Percentiles rank a stretch among this genome's conserved stretches.
phyloP scores from a whole-genome alignment of 2,329 filamentous ascomycete species.

The Colletotrichum tropicale region DNA sequence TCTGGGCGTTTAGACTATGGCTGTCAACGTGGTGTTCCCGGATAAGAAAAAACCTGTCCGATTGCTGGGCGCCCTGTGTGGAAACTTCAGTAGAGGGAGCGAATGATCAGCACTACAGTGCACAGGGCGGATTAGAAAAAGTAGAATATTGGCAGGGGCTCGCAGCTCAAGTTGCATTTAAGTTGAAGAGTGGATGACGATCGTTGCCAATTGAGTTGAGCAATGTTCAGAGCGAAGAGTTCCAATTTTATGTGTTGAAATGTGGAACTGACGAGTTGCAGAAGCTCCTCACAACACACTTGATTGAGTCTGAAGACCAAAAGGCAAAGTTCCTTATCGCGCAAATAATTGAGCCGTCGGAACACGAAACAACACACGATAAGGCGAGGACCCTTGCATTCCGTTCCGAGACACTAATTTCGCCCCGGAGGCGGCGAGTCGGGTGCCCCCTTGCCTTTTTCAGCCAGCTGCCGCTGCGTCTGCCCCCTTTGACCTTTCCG shows the following conservation, averaged over 20 bases:
- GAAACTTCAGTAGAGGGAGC: too few relatives aligned
- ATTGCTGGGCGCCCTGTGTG: too few relatives aligned
- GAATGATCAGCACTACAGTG: too few relatives aligned
- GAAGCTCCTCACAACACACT: background rate
- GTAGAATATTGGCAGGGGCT: background rate
- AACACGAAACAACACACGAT: background rate
- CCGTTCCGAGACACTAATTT: background rate
- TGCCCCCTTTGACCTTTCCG: background rate
- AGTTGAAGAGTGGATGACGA: background rate
- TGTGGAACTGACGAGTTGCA: background rate
- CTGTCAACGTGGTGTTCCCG: too few relatives aligned
- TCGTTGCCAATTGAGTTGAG: background rate
- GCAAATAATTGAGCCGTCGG: background rate
- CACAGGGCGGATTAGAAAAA: background rate
- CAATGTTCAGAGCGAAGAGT: background rate
- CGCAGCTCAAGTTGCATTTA: accelerated
- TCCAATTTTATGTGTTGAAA: background rate
- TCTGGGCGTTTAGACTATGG: too few relatives aligned
- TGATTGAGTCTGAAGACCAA: background rate
- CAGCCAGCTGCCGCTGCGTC: background rate
- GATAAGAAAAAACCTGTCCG: too few relatives aligned
- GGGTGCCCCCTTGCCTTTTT: background rate
- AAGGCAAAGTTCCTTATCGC: background rate
- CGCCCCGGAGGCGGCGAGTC: background rate
- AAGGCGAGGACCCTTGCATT: background rate